phyloP scores from a whole-genome alignment of 2,329 filamentous ascomycete genomes.

The Fusarium falciforme region DNA sequence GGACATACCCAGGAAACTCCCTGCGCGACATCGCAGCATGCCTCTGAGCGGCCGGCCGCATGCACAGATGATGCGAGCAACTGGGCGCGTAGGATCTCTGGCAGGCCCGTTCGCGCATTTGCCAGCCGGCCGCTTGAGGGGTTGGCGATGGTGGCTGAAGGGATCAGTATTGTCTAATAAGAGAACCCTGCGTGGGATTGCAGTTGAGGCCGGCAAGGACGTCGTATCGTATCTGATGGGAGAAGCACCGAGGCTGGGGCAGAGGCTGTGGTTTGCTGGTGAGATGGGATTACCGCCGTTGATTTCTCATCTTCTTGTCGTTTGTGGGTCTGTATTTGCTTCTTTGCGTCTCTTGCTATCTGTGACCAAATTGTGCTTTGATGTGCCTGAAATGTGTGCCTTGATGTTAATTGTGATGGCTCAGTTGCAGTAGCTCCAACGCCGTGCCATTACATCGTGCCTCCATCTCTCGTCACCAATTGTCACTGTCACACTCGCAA shows the following conservation, averaged over 20 bases:
- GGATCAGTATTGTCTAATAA: constrained; percentile 19
- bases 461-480: constrained; percentile 15
- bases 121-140: constrained; percentile 17
- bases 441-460: neutral
- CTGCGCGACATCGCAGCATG: constrained; percentile 35
- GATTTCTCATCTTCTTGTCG: neutral
- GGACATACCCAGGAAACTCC: constrained; percentile 32
- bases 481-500: constrained; percentile 11
- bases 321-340: neutral
- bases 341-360: neutral
- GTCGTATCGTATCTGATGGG: neutral
- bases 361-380: constrained; percentile 25
- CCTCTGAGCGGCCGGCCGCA: constrained; percentile 27
- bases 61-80: constrained; percentile 39
- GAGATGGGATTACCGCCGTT: neutral
- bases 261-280: neutral
- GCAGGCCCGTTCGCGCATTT: constrained; percentile 34
- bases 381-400: constrained; percentile 18
- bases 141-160: constrained; percentile 29
- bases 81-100: constrained; percentile 27
- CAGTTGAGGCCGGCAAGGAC: neutral
- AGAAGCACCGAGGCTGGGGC: neutral
- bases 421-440: constrained; percentile 28
- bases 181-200: constrained; percentile 15
- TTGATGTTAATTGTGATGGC: constrained; percentile 13